Base-by-base conservation (phyloP, 768 basidiomycete genomes). In the Mycena polygramma region DNA sequence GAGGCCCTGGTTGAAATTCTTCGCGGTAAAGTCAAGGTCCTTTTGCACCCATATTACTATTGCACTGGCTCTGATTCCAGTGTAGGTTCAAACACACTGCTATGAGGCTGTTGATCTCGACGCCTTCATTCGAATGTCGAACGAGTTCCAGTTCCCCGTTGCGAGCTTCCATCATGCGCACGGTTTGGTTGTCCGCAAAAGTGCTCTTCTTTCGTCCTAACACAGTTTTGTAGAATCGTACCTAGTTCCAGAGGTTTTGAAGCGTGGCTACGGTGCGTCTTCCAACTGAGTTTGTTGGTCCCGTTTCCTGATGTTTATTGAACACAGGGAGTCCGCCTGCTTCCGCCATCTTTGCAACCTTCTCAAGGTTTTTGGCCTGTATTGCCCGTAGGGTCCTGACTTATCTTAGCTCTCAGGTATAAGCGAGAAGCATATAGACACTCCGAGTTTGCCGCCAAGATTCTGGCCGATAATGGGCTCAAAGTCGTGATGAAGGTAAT, bases 401-500 rank as follows among this genome's bases (percentile, higher is more conserved):
- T 62, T 14, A 66, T 39, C 41, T 9, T 11, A 45, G 15, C n/a
- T 19, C 24, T 17, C 48, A 72, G 89, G 49, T 88, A 88, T 76
- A 96, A 95, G 80, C 88, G 91, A 8, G 95, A 97, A 77, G 88
- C 93, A 0, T 96, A 91, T 76, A 84, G 93, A 45, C 92, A 90
- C 7, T 91, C 92, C 2, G 92, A 93, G 72, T 95, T 92, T 76
- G 93, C 94, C 0, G 87, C 93, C 36, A 87, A 81, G 20, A 86
- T 95, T 55, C 81, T 97, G 19, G 83, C 89, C 4, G 91, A 93
- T 41, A 83, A 89, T 53, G 92, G 90, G 5, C 78, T 95, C n/a
- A 81, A 84, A 4, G 90, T 95, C 3, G 86, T 90, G 10, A 91
- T 94, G 90, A 95, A 96, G 87, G 92, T 81, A 19, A 62, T 64